Evolutionary conservation across 257 asterid genomes (phyloP).

Genomic region (Oldenlandia corymbosa): DNA sequence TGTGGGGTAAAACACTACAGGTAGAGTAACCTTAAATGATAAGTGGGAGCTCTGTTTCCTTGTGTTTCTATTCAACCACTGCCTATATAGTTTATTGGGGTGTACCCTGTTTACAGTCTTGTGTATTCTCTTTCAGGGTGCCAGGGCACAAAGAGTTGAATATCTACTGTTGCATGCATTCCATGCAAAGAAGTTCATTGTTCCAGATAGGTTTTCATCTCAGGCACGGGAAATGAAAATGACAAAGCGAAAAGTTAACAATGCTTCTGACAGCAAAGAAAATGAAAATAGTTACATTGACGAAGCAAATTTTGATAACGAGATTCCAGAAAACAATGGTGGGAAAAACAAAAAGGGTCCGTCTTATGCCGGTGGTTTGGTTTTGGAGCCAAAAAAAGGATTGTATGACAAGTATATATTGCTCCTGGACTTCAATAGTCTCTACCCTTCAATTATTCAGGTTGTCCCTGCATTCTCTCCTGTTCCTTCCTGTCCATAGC

Average conservation of each 20-base stretch:
- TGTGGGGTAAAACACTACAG: constrained; percentile 97
- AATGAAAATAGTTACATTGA: constrained; percentile 33
- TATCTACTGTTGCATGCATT: constrained; percentile 85
- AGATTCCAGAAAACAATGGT: constrained; percentile 36
- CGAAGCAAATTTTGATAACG: constrained; percentile 43
- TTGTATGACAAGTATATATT: constrained; percentile 86
- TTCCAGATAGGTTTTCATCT: constrained; percentile 75
- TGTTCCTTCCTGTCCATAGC: constrained; percentile 14
- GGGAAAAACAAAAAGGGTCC: constrained; percentile 80
- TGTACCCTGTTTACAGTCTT: not conserved
- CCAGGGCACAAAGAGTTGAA: constrained; percentile 98
- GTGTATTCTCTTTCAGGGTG: constrained; percentile 62
- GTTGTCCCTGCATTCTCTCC: constrained; percentile 28
- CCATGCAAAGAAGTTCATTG: constrained; percentile 86
- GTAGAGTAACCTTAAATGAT: too few relatives aligned
- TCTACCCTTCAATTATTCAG: constrained; percentile 98
- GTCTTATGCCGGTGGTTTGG: constrained; percentile 89
- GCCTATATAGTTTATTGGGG: not conserved
- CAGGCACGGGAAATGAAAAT: constrained; percentile 51
- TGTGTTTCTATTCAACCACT: not conserved
- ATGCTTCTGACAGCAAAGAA: constrained; percentile 49
- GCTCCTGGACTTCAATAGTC: constrained; percentile 98
- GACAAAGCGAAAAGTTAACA: constrained; percentile 56
- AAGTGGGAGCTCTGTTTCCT: too few relatives aligned
- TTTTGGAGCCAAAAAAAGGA: constrained; percentile 96